phyloP scores from a whole-genome alignment of 176 grass and related monocot species.

The Coix lacrymajobi region DNA sequence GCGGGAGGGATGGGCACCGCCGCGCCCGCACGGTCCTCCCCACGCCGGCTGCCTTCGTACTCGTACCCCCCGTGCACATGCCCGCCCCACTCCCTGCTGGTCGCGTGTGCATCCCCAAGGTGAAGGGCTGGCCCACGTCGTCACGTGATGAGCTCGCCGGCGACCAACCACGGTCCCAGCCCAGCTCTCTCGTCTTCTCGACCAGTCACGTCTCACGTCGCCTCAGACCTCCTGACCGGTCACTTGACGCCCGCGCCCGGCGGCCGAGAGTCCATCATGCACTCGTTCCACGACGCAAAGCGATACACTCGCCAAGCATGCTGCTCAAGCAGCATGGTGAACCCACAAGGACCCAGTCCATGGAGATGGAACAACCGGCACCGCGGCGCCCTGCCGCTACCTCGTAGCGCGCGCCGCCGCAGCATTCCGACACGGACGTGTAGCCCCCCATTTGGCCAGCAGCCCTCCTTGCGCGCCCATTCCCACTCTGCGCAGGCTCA shows the following conservation, averaged over 20 bases:
- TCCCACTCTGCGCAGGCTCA: constrained; percentile 6
- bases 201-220: not conserved
- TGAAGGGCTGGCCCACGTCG: not conserved
- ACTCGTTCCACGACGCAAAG: not conserved
- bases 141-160: not conserved
- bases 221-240: not conserved
- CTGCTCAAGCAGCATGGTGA: not conserved
- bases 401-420: constrained; percentile 30
- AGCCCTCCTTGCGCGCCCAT: constrained; percentile 15
- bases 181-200: not conserved
- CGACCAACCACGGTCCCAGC: not conserved
- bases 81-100: not conserved
- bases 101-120: not conserved
- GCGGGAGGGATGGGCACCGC: not conserved
- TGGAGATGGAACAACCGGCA: not conserved
- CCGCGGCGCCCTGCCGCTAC: not conserved
- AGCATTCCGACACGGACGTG: not conserved
- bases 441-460: constrained; percentile 6
- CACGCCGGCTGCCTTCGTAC: not conserved
- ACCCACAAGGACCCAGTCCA: constrained; percentile 23
- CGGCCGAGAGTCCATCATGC: not conserved
- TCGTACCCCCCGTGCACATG: not conserved
- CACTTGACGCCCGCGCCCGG: not conserved
- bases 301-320: not conserved
- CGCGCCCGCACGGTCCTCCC: not conserved